Percentiles rank a stretch among this genome's conserved stretches.
These are phyloP conservation scores for Spiraea crenata DNA, from an alignment of 331 rosid genomes.

Conservation along the genomic window DNA sequence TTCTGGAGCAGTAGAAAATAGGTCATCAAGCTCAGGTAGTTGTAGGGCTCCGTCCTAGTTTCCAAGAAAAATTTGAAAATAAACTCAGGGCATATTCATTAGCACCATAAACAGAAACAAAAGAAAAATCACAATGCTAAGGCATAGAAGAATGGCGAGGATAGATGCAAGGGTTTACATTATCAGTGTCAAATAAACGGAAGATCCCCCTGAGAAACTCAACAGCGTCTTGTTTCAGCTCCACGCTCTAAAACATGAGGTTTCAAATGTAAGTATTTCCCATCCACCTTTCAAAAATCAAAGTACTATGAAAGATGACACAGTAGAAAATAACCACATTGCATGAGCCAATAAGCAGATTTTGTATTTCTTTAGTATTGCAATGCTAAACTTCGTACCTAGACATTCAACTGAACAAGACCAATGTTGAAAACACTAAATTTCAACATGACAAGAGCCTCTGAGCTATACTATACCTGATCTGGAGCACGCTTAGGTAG, in stretches of 20 bases:
- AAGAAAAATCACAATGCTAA: constrained; percentile 23
- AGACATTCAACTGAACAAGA: neutral
- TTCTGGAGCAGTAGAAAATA: constrained; percentile 90
- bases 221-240: constrained; percentile 81
- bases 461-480: constrained; percentile 60
- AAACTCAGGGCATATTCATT: constrained; percentile 12
- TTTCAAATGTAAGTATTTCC: constrained; percentile 20
- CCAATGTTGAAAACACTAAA: constrained; percentile 13
- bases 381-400: neutral
- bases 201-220: constrained; percentile 82
- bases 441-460: constrained; percentile 17
- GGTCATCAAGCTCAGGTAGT: constrained; percentile 68
- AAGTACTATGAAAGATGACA: neutral
- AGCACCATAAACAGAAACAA: constrained; percentile 20
- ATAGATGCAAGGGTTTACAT: constrained; percentile 45
- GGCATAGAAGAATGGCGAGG: constrained; percentile 10
- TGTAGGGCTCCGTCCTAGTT: constrained; percentile 79
- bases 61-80: constrained; percentile 30
- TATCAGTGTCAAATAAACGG: constrained; percentile 72
- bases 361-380: neutral
- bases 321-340: constrained; percentile 3
- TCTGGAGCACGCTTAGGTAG: constrained; percentile 72
- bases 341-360: neutral
- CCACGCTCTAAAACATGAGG: constrained; percentile 69
- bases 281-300: constrained; percentile 1